Base-by-base conservation (phyloP, 768 basidiomycete genomes). In the Tylopilus balloui region DNA sequence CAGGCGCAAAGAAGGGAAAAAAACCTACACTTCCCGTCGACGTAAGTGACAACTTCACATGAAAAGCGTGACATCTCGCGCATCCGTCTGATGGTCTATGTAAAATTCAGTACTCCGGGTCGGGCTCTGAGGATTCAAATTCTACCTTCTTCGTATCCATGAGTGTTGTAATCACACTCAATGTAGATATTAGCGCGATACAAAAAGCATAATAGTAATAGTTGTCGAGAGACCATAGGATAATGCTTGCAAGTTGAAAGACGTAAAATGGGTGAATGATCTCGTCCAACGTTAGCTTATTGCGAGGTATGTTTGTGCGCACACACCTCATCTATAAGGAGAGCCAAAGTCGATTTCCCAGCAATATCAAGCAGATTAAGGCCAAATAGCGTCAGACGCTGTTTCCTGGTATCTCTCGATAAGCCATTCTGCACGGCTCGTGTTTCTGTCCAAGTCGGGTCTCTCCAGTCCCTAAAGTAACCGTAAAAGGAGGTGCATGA, bases 151-250 rank as follows among this genome's bases (percentile, higher is more conserved):
- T 90, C 0, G 96, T 99, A 62, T 98, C 96, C 24, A 98, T 65
- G 12, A 98, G 73, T 0, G 95, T 97, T 2, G 88, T 87, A 1
- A 76, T 64, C 53, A 97, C 87, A 60, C 90, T 95, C 50, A 86
- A 73, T 27, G 84, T 70, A 28, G 90, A 93, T 60, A 99, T 98
- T 35, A 96, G 72, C 24, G 84, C 91, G 57, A 98, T 99, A 59
- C 93, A 96, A 58, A 94, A 95, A 11, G 94, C 95, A 66, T 98
- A 98, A 61, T 97, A 97, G 57, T 86, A 92, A 62, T 98, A 99
- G 64, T 97, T 80, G 56, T 99, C 96, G 45, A 98, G 60, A 2
- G 88, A 87, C 96, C 96, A 99, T 6, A 99, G 71, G 32, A 89
- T 72, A 57, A 98, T 88, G 56, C 92, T 96, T 42, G 92, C 92